Evolutionary conservation across 352 stramenopile species (phyloP).

Genomic region (Phytophthora foliorum): DNA sequence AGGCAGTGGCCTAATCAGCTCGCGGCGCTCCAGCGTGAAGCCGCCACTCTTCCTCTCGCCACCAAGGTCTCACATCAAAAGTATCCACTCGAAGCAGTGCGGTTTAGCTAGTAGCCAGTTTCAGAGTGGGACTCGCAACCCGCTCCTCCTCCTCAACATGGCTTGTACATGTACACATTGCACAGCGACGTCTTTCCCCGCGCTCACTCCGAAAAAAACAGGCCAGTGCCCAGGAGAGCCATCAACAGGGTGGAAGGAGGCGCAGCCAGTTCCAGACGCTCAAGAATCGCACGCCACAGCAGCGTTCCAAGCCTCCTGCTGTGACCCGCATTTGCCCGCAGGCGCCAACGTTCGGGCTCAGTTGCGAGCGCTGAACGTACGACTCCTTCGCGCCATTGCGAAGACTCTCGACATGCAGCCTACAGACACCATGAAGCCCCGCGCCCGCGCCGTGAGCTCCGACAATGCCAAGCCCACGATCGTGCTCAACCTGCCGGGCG

Average conservation of each 20-base stretch:
- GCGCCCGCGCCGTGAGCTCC: slow-evolving; percentile 27
- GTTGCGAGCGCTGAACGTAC: slow-evolving; percentile 25
- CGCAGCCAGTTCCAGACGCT: slow-evolving; percentile 4
- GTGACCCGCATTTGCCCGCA: slow-evolving; percentile 3
- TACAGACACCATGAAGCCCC: slow-evolving; percentile 30
- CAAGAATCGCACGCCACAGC: slow-evolving; percentile 23
- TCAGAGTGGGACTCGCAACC: slow-evolving; percentile 13
- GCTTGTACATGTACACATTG: slow-evolving; percentile 14
- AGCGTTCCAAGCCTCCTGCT: slow-evolving; percentile 20
- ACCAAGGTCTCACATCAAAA: neutral
- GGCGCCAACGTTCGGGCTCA: slow-evolving; percentile 28
- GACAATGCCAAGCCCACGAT: slow-evolving; percentile 50
- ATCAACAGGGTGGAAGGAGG: slow-evolving; percentile 24
- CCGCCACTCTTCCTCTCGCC: slow-evolving; percentile 2
- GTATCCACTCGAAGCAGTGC: slow-evolving; percentile 2
- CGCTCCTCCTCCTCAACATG: slow-evolving; percentile 25
- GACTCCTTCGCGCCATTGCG: slow-evolving; percentile 19
- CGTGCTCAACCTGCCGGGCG: slow-evolving; percentile 73
- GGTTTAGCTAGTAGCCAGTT: slow-evolving; percentile 35
- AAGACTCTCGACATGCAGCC: slow-evolving; percentile 36
- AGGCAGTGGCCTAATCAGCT: slow-evolving; percentile 19
- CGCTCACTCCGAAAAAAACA: slow-evolving; percentile 38
- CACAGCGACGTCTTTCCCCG: slow-evolving; percentile 5
- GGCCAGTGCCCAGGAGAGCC: slow-evolving; percentile 32
- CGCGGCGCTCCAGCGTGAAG: neutral